Evolutionary conservation across 495 filamentous ascomycete species (phyloP), one percentile per base, ranked within the genome.

Genomic region (Parmelia sp.): DNA sequence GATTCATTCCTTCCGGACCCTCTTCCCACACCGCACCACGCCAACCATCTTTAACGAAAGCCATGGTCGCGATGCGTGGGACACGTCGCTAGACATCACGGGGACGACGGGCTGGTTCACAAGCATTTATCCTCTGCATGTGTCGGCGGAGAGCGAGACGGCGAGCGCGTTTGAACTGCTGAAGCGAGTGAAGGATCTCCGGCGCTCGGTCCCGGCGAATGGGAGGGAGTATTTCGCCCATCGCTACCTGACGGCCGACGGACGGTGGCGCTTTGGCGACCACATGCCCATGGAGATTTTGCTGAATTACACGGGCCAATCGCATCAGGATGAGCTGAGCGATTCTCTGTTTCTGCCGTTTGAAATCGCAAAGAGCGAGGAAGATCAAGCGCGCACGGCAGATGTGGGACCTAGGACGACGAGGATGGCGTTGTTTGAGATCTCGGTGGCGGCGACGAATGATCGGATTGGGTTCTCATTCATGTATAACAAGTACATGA

Each of bases 221-320:
- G 83, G 83, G 12, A 72, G 80, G 35, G 74, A 77, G 8, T 78
- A 80, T 57, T 85, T 84, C 64, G 77, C 75, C 3, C 73, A 72
- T 37, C 78, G 82, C 12, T 77, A 84, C 31, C 74, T 84, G 42
- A 75, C 77, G 2, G 70, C 75, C 5, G 78, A 78, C 36, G 78
- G 75, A 11, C 67, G 75, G 6, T 74, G 80, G 45, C 66, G 66
- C 29, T 79, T 78, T 44, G 63, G 70, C 31, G 72, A 79, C n/a
- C 82, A 81, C 3, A 83, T 77, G 71, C 88, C 87, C 8, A 81
- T 90, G 65, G 88, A 90, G 72, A 82, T 90, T 47, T 81, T 83
- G 4, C 88, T 90, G 72, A 88, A 86, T 68, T 90, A 90, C 65
- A 78, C 86, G 21, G 88, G 86, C 0, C 79, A 84, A 23, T 77